Percentiles rank a stretch among this genome's conserved stretches.
Evolutionary conservation across 2,329 filamentous ascomycete species (phyloP).

Genomic region (Alternaria consortialis): DNA sequence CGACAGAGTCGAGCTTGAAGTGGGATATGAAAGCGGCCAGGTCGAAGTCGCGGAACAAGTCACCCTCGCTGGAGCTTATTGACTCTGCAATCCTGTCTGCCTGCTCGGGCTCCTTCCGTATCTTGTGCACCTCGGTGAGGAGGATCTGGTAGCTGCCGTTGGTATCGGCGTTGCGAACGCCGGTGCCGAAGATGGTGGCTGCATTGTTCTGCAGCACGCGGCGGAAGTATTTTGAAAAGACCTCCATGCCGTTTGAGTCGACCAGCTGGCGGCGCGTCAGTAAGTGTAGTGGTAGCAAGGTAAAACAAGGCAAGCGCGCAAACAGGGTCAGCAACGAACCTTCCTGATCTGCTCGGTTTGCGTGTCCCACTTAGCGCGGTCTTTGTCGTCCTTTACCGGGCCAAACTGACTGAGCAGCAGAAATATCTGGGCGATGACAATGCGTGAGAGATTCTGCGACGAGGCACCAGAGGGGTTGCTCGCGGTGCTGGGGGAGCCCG

Average conservation of each 20-base stretch:
- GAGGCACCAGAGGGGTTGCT: conserved; percentile 55
- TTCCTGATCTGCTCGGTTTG: conserved; percentile 92
- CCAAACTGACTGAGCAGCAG: conserved; percentile 76
- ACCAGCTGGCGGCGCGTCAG: conserved; percentile 71
- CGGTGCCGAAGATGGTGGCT: conserved; percentile 84
- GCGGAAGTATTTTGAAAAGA: conserved; percentile 94
- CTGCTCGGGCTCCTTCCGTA: conserved; percentile 81
- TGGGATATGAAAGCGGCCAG: conserved; percentile 95
- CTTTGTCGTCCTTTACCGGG: conserved; percentile 93
- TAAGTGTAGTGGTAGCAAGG: background rate
- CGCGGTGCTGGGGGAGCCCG: conserved; percentile 62
- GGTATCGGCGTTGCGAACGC: conserved; percentile 76
- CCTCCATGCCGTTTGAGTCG: conserved; percentile 99
- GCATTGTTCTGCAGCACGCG: conserved; percentile 92
- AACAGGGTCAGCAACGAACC: conserved; percentile 62
- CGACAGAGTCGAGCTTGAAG: conserved; percentile 88
- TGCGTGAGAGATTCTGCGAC: conserved; percentile 74
- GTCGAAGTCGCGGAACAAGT: conserved; percentile 95
- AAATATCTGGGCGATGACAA: conserved; percentile 94
- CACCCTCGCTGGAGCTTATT: conserved; percentile 87
- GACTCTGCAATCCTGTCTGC: conserved; percentile 92
- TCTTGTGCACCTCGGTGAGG: conserved; percentile 83
- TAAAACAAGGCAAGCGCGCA: conserved; percentile 4
- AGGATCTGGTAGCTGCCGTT: conserved; percentile 86
- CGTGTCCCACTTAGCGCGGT: conserved; percentile 87